Percentiles rank a stretch among this genome's conserved stretches.
These are phyloP conservation scores for Zymoseptoria tritici DNA, from an alignment of 2,329 filamentous ascomycete species.

Conservation along the genomic window DNA sequence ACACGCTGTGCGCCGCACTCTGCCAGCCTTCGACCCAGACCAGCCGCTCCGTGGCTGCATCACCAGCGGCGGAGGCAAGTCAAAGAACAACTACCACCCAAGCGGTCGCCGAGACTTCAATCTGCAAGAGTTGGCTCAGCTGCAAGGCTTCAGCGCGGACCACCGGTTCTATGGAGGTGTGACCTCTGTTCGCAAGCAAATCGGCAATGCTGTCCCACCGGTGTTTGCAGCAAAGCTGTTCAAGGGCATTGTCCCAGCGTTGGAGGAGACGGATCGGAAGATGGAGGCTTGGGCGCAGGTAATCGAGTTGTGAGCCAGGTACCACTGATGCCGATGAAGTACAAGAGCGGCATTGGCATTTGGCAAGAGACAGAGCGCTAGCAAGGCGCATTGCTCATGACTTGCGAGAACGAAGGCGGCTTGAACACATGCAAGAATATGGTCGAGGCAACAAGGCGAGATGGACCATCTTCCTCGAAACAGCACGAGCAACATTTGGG, in stretches of 20 bases:
- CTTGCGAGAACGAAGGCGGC: no score
- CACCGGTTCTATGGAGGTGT: constrained; percentile 47
- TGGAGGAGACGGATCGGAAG: constrained; percentile 10
- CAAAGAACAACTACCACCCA: constrained; percentile 56
- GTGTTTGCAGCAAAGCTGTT: constrained; percentile 11
- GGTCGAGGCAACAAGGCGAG: no score
- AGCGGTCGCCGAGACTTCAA: constrained; percentile 58
- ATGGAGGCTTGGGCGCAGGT: constrained; percentile 2
- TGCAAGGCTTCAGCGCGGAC: constrained; percentile 61
- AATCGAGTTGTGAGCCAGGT: neutral
- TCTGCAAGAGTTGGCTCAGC: constrained; percentile 56
- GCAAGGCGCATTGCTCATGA: no score
- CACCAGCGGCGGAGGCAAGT: constrained; percentile 51
- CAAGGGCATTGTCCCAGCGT: constrained; percentile 4
- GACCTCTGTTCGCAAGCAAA: constrained; percentile 50
- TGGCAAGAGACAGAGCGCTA: no score
- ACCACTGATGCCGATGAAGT: no score
- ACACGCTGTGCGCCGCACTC: neutral
- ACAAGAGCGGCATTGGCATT: no score
- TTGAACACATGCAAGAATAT: no score
- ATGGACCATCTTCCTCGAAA: no score
- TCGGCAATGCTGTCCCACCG: constrained; percentile 69
- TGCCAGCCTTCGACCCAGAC: constrained; percentile 41
- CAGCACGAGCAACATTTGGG: no score
- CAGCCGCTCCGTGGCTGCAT: constrained; percentile 50